Evolutionary conservation across 768 basidiomycete genomes (phyloP), one percentile per base, ranked within the genome.

Genomic region (Clathrus columnatus): DNA sequence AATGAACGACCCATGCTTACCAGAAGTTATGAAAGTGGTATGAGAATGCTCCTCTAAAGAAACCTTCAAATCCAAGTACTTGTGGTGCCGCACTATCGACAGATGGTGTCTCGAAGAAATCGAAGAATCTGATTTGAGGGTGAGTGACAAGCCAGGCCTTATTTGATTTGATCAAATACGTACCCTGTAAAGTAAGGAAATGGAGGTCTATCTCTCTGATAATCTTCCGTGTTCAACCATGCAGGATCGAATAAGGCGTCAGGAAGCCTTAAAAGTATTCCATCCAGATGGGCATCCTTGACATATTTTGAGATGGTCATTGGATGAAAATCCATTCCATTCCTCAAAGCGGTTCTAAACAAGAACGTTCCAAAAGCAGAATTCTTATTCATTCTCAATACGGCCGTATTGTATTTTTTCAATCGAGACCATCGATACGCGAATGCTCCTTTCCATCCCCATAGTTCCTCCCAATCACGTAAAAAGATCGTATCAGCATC

Each of bases 401-500:
- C 91, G 1, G 96, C 94, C 11, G 95, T 98, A 74, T 98, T 97
- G 69, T 97, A 97, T 67, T 85, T 89, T 64, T 87, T 82, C 59
- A 94, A 73, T 48, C 91, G 84, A 20, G 88, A 91, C 95, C 95
- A 99, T 2, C 95, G 79, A 68, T 97, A 98, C 7, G 95, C 94
- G 63, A 96, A 99, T 17, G 93, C 92, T 36, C 94, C 94, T 62
- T 85, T 83, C 86, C 90, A 96, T 26, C 91, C 91, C 91, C 91
- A 97, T 5, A 99, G 74, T 61, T 98, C 95, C 66, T 96, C 94
- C 96, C 96, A 99, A 65, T 99, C 95, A 20, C 96, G 85, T 28
- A 99, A 71, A 62, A 99, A 83, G 60, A 99, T 82, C 7, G 92
- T 97, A 67, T 98, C 96, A 8, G 94, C 93, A 64, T 99, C 95